phyloP scores from a whole-genome alignment of 768 basidiomycete genomes.

The Scleroderma citrinum region DNA sequence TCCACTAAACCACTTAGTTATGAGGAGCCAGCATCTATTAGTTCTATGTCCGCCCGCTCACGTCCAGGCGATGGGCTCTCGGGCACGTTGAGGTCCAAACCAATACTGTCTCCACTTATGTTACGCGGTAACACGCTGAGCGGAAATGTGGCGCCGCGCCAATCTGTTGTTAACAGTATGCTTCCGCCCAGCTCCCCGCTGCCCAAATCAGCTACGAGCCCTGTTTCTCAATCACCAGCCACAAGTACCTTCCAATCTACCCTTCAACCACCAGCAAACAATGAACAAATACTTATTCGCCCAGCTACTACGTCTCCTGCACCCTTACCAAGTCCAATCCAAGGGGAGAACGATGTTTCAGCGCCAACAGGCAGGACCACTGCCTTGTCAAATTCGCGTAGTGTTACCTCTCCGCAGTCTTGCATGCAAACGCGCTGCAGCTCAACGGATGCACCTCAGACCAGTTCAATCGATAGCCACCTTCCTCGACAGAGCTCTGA shows the following conservation, averaged over 20 bases:
- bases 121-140: constrained; percentile 6
- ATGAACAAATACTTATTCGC: constrained; percentile 3
- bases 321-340: constrained; percentile 4
- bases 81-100: constrained; percentile 12
- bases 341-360: constrained; percentile 17
- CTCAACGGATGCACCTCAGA: constrained; percentile 17
- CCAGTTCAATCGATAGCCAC: constrained; percentile 15
- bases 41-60: constrained; percentile 2
- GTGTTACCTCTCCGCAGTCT: constrained; percentile 7
- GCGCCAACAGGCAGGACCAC: constrained; percentile 8
- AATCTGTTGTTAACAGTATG: constrained; percentile 8
- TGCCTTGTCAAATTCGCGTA: constrained; percentile 8
- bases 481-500: constrained; percentile 18
- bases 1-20: constrained; percentile 13
- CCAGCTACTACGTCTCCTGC: constrained; percentile 11
- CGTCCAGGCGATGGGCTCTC: constrained; percentile 1
- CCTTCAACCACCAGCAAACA: background rate
- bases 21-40: constrained; percentile 16
- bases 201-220: constrained; percentile 33
- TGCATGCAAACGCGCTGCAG: constrained; percentile 8
- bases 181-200: constrained; percentile 34
- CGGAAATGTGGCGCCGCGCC: constrained; percentile 1
- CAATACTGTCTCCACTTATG: constrained; percentile 13
- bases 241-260: background rate
- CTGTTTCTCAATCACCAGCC: constrained; percentile 25